A percentile compares a stretch with the other conserved stretches of the same genome.
Evolutionary conservation across 805 yeast species (phyloP).

Genomic region (Dipodascus albidus): DNA sequence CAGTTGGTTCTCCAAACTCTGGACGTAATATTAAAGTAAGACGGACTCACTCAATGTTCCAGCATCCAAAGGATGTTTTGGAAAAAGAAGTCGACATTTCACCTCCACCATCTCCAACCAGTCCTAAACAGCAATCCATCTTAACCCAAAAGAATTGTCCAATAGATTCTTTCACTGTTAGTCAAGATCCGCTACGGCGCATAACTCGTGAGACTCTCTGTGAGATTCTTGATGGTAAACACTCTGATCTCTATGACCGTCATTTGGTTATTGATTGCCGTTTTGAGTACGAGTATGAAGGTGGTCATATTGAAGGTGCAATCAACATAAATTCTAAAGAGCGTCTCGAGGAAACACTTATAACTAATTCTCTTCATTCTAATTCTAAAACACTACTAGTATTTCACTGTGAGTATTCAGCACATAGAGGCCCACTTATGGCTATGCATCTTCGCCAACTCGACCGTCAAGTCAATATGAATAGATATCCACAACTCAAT

Average conservation of each 20-base stretch:
- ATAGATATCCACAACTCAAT: conserved; percentile 65
- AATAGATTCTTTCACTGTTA: conserved; percentile 33
- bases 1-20: background rate
- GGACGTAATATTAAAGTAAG: conserved; percentile 29
- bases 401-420: conserved; percentile 91
- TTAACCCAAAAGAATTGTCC: conserved; percentile 15
- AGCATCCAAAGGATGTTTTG: conserved; percentile 37
- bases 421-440: conserved; percentile 86
- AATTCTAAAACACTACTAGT: conserved; percentile 41
- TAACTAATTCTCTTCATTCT: conserved; percentile 20
- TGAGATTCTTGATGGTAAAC: conserved; percentile 45
- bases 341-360: conserved; percentile 50
- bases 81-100: conserved; percentile 20
- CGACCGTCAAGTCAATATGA: conserved; percentile 65
- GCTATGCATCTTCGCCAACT: conserved; percentile 75
- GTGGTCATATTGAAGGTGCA: conserved; percentile 87
- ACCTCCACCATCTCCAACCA: conserved; percentile 11
- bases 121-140: conserved; percentile 7
- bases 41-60: conserved; percentile 61
- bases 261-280: conserved; percentile 72
- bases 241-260: conserved; percentile 42
- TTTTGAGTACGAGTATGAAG: conserved; percentile 81
- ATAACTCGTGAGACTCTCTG: conserved; percentile 48
- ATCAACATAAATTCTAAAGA: conserved; percentile 62
- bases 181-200: conserved; percentile 58